Base-by-base conservation (phyloP, 257 asterid genomes). In the Parsonsia alboflavescens region DNA sequence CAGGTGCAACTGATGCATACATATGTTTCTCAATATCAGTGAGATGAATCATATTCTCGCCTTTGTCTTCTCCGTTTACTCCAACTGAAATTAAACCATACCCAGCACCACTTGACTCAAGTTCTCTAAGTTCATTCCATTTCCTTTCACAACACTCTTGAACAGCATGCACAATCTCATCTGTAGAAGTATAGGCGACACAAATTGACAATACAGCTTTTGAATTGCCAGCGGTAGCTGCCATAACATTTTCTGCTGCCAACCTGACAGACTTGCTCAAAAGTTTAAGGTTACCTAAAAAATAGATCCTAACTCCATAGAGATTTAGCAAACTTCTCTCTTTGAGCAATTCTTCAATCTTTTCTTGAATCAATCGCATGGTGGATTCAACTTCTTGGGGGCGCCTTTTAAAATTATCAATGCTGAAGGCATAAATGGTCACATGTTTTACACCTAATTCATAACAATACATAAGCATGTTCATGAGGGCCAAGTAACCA, bases 341-440 rank as follows among this genome's bases (percentile, higher is more conserved):
- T 58, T 87, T 83, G 52, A 81, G 76, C 69, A 90, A 75, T 46
- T 76, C 85, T 73, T 92, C 97, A 44, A 92, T 89, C 73, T 90
- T 92, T 69, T 92, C 96, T 63, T 78, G 85, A 48, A 90, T 86
- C 87, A 92, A 75, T 64, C 82, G 75, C 97, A 92, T 90, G 26
- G 91, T 87, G 70, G 96, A 85, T 78, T 81, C 84, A 67, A 92
- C 97, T 86, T 90, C 96, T 73, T 92, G 92, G 1, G 97, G 97
- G 15, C 76, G 79, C 56, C 97, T 83, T 62, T 82, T 89, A 79
- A 90, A 90, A 73, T 92, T 92, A 41, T 92, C 97, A 50, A 92
- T 87, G 87, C 97, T 92, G 76, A 92, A 92, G 71, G 96, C 97
- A 72, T 90, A 92, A 49, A 87, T 69, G 0, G 96, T 90, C 66